phyloP scores from a whole-genome alignment of 2,329 filamentous ascomycete species.

The Macrophomina tecta region DNA sequence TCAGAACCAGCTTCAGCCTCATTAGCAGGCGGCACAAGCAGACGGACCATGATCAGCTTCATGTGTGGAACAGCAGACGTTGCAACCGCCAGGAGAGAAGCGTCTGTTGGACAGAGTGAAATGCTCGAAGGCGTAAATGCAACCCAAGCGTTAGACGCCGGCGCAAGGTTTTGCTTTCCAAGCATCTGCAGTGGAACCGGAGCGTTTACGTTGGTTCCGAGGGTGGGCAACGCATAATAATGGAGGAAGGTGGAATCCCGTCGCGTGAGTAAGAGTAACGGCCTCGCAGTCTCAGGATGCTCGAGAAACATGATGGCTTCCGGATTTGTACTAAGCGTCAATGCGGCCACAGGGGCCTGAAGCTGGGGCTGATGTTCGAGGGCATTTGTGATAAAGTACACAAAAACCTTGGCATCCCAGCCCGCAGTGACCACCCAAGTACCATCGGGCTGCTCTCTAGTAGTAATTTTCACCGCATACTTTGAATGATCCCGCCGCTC shows the following conservation, averaged over 20 bases:
- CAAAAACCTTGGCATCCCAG: conserved; percentile 63
- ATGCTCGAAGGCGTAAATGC: conserved; percentile 66
- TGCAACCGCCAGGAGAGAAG: conserved; percentile 62
- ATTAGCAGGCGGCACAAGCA: conserved; percentile 56
- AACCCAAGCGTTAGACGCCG: conserved; percentile 68
- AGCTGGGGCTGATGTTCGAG: conserved; percentile 31
- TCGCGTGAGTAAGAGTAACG: conserved; percentile 60
- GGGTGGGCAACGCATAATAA: conserved; percentile 55
- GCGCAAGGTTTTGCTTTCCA: conserved; percentile 66
- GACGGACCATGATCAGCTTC: conserved; percentile 65
- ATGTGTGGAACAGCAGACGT: conserved; percentile 67
- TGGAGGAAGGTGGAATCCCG: conserved; percentile 65
- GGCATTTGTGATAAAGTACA: conserved; percentile 51
- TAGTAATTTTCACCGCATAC: conserved; percentile 61
- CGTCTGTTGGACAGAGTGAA: conserved; percentile 61
- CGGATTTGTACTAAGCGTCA: conserved; percentile 59
- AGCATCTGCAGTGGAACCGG: conserved; percentile 48
- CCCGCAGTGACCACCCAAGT: conserved; percentile 61
- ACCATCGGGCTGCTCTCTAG: conserved; percentile 42
- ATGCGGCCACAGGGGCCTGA: conserved; percentile 45
- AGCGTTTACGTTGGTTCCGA: not conserved
- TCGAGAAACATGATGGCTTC: conserved; percentile 62
- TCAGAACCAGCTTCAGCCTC: not conserved
- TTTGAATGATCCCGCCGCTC: conserved; percentile 64
- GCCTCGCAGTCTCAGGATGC: conserved; percentile 54